Evolutionary conservation across 345 rosid species (phyloP), one percentile per base, ranked within the genome.

Genomic region (Dipteronia sinensis): DNA sequence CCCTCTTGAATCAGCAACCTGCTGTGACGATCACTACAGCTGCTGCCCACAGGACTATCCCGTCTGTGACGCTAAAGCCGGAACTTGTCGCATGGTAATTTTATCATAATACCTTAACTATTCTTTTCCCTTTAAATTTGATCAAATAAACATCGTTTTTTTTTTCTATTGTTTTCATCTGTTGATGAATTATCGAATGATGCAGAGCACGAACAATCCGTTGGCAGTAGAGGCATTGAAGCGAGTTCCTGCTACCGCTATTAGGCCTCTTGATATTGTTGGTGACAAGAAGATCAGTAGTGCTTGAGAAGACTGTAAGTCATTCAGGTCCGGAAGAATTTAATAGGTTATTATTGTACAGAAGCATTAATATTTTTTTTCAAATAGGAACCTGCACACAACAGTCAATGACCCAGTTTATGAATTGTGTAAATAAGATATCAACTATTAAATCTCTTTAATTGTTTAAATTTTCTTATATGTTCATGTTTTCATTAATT

Each of bases 31-130:
- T 53, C 85, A 81, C 31, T 81, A 82, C 74, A 92, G 97, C 75
- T 94, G 98, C 87, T 94, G 98, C 85, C 98, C 97, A 13, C 85
- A 80, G 0, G 87, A 91, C 44, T 92, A 84, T 77, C 96, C 98
- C 17, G 72, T 92, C 27, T 94, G 98, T n/a, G 88, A 94, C 78
- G 42, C 87, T 71, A 65, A 86, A 22, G 85, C 85, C 10, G 89
- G 89, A 63, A 90, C 96, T 75, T 94, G 98, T 87, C 85, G 83
- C 78, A 34, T 85, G 90, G 98, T 94, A 89, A 86, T 27, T 34
- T 34, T n/a, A 71, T 31, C 23, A 42, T 10, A 19, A 67, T 7
- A 29, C 44, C 12, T 23, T 10, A 7, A 25, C 69, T 59, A 59
- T 59, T 59, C 12, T 20, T 59, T 22, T 9, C 4, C 27, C 1